Conservation (phyloP, 139 green algal species). For the Chlorella sp. region DNA sequence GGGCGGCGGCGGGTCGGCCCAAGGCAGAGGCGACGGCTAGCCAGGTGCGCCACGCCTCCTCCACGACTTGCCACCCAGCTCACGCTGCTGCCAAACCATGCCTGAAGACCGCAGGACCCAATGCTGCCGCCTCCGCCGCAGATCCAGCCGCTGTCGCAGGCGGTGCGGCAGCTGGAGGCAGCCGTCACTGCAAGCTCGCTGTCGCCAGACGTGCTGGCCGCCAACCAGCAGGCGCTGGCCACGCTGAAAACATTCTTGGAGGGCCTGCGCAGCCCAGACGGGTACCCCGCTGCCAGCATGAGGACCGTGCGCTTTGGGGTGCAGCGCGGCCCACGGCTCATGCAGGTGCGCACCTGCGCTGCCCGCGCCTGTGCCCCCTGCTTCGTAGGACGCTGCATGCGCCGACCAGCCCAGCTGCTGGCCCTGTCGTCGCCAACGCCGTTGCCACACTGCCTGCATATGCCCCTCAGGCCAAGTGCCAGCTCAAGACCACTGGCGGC, state of each 20-base stretch:
- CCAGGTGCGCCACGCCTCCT: too few species aligned
- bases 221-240: constrained; percentile 1
- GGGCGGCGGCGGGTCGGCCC: too few species aligned
- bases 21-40: too few species aligned
- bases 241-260: background rate
- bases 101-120: background rate
- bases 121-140: background rate
- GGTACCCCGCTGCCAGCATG: background rate
- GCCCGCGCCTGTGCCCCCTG: too few species aligned
- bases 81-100: background rate
- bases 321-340: too few species aligned
- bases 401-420: too few species aligned
- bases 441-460: too few species aligned
- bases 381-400: too few species aligned
- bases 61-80: background rate
- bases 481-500: constrained; percentile 24
- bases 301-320: background rate
- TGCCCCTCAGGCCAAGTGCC: too few species aligned
- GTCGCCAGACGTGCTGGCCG: background rate
- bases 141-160: background rate
- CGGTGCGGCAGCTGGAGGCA: constrained; percentile 11
- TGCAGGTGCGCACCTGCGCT: too few species aligned
- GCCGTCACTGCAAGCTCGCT: background rate
- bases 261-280: background rate
- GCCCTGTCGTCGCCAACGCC: too few species aligned